A percentile compares a stretch with the other conserved stretches of the same genome.
phyloP scores from a whole-genome alignment of 2,329 filamentous ascomycete species.

The Penicillium thymicola region DNA sequence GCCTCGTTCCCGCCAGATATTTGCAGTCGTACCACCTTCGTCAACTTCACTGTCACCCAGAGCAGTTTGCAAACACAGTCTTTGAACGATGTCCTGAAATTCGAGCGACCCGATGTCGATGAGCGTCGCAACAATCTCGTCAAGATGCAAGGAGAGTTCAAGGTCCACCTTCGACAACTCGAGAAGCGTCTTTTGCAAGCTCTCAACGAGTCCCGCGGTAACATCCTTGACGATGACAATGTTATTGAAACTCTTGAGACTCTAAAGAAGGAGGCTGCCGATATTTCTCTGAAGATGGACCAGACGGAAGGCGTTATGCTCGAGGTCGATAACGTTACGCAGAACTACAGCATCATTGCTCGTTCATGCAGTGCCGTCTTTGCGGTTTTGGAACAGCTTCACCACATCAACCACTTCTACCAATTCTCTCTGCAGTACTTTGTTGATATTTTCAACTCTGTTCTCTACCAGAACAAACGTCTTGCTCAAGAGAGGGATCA shows the following conservation, averaged over 20 bases:
- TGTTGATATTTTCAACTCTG: constrained; percentile 92
- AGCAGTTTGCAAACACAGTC: constrained; percentile 98
- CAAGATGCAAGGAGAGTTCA: constrained; percentile 98
- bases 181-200: constrained; percentile 93
- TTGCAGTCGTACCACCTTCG: constrained; percentile 96
- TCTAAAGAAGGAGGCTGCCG: constrained; percentile 93
- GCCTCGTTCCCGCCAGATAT: constrained; percentile 94
- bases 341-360: constrained; percentile 90
- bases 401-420: constrained; percentile 99
- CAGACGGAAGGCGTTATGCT: constrained; percentile 98
- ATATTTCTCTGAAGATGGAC: constrained; percentile 93
- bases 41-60: constrained; percentile 99
- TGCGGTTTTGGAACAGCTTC: constrained; percentile 91
- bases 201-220: constrained; percentile 93
- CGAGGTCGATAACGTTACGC: constrained; percentile 93
- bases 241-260: constrained; percentile 98
- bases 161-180: constrained; percentile 90
- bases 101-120: constrained; percentile 94
- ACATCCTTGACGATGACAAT: constrained; percentile 96
- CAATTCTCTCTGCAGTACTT: constrained; percentile 99
- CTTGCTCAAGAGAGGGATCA: constrained; percentile 69
- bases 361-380: constrained; percentile 96
- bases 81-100: constrained; percentile 94
- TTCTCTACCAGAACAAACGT: constrained; percentile 75
- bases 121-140: constrained; percentile 95